Percentiles rank a stretch among this genome's conserved stretches.
These are phyloP conservation scores for Ganoderma lingzhi DNA, from an alignment of 1,284 basidiomycete species.

Conservation along the genomic window DNA sequence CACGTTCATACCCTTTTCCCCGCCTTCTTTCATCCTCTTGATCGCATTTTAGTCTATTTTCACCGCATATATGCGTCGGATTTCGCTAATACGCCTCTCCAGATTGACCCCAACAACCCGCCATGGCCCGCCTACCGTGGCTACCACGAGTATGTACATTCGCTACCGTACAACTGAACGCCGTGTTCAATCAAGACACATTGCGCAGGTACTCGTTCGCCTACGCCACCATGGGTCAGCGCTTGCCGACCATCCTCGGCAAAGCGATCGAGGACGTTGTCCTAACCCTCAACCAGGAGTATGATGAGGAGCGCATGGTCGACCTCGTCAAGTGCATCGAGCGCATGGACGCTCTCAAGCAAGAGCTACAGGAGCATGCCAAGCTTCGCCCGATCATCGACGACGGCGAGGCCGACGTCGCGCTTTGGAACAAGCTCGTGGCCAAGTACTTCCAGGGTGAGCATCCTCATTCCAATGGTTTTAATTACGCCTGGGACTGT, in stretches of 20 bases:
- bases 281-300: constrained; percentile 89
- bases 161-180: neutral
- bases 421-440: constrained; percentile 97
- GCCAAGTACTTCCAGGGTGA: constrained; percentile 91
- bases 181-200: constrained; percentile 37
- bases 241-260: constrained; percentile 94
- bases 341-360: constrained; percentile 86
- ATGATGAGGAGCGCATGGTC: constrained; percentile 84
- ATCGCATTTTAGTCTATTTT: constrained; percentile 16
- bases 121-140: constrained; percentile 97
- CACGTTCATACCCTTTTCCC: constrained; percentile 34
- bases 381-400: constrained; percentile 90
- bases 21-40: neutral
- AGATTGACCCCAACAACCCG: constrained; percentile 93
- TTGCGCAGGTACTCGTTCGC: constrained; percentile 98
- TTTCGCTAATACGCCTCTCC: constrained; percentile 8
- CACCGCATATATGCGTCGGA: constrained; percentile 13
- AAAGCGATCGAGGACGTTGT: constrained; percentile 96
- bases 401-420: constrained; percentile 93
- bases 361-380: constrained; percentile 80
- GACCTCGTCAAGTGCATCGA: constrained; percentile 92
- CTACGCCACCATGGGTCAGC: constrained; percentile 93
- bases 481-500: neutral
- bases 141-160: constrained; percentile 65
- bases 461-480: constrained; percentile 17